These are phyloP conservation scores for Ceratobasidium sp. DNA, from an alignment of 1,284 basidiomycete genomes.

Conservation along the genomic window DNA sequence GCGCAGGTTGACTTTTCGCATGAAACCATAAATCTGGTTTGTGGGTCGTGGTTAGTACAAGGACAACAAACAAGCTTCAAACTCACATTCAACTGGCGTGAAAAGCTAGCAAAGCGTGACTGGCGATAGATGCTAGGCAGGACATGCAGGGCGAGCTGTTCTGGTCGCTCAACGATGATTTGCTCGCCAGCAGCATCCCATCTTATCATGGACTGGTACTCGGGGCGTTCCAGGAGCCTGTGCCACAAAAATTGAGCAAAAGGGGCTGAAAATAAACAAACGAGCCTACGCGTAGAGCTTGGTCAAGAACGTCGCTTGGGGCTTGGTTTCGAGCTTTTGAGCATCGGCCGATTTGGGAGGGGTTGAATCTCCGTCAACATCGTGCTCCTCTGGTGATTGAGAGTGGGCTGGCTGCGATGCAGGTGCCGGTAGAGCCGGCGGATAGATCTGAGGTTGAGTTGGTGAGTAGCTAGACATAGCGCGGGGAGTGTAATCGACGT, in stretches of 20 bases:
- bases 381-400: slow-evolving; percentile 42
- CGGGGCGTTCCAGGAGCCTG: slow-evolving; percentile 79
- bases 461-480: slow-evolving; percentile 55
- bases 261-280: neutral
- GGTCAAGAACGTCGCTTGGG: slow-evolving; percentile 84
- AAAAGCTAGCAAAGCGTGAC: slow-evolving; percentile 91
- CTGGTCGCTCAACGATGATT: slow-evolving; percentile 88
- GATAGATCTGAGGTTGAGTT: slow-evolving; percentile 41
- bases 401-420: slow-evolving; percentile 12
- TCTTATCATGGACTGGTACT: slow-evolving; percentile 89
- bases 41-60: slow-evolving; percentile 44
- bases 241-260: slow-evolving; percentile 11
- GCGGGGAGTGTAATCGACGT: slow-evolving; percentile 49
- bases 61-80: slow-evolving; percentile 44
- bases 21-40: slow-evolving; percentile 87
- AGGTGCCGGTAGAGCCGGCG: slow-evolving; percentile 1
- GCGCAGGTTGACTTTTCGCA: slow-evolving; percentile 90
- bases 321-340: slow-evolving; percentile 56
- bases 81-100: slow-evolving; percentile 87
- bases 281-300: slow-evolving; percentile 85
- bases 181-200: slow-evolving; percentile 88
- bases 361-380: slow-evolving; percentile 39
- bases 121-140: slow-evolving; percentile 88
- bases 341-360: slow-evolving; percentile 53
- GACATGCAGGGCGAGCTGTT: slow-evolving; percentile 86